A percentile compares a stretch with the other conserved stretches of the same genome.
phyloP scores from a whole-genome alignment of 1,284 basidiomycete species.

The Lentinula novae-zelandiae region DNA sequence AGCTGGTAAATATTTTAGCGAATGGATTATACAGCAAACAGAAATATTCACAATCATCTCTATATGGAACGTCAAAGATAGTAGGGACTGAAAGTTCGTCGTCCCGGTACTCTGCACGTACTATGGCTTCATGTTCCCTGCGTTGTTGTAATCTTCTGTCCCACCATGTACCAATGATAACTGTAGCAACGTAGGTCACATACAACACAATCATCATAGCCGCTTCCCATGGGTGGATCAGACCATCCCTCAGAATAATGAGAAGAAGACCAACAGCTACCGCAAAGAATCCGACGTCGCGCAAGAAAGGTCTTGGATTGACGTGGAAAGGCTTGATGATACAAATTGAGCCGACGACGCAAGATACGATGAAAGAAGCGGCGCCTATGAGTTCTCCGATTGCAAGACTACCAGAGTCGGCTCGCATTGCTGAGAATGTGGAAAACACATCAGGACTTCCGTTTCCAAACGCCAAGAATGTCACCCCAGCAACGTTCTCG shows the following conservation, averaged over 20 bases:
- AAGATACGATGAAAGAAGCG: conserved; percentile 92
- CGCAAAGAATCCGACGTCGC: conserved; percentile 94
- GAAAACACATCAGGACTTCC: conserved; percentile 92
- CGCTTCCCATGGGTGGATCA: conserved; percentile 75
- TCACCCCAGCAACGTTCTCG: conserved; percentile 90
- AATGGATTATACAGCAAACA: neutral
- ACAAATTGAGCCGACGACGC: conserved; percentile 95
- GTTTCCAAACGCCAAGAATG: conserved; percentile 92
- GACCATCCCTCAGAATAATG: conserved; percentile 75
- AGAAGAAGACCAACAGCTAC: conserved; percentile 74
- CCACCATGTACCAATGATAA: conserved; percentile 82
- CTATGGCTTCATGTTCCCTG: conserved; percentile 45
- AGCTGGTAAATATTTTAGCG: conserved; percentile 7
- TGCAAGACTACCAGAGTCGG: conserved; percentile 84
- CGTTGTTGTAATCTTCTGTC: conserved; percentile 46
- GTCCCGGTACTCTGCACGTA: conserved; percentile 59
- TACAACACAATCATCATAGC: conserved; percentile 75
- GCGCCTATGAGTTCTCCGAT: conserved; percentile 95
- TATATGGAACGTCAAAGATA: conserved; percentile 46
- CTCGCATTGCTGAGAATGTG: conserved; percentile 90
- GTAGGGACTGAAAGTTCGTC: conserved; percentile 33
- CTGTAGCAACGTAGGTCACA: conserved; percentile 71
- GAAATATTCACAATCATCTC: conserved; percentile 52
- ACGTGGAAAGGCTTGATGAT: conserved; percentile 93
- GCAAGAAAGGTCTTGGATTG: conserved; percentile 75